Base-by-base conservation (phyloP, 176 grass and related monocot species). In the Avena insularis region DNA sequence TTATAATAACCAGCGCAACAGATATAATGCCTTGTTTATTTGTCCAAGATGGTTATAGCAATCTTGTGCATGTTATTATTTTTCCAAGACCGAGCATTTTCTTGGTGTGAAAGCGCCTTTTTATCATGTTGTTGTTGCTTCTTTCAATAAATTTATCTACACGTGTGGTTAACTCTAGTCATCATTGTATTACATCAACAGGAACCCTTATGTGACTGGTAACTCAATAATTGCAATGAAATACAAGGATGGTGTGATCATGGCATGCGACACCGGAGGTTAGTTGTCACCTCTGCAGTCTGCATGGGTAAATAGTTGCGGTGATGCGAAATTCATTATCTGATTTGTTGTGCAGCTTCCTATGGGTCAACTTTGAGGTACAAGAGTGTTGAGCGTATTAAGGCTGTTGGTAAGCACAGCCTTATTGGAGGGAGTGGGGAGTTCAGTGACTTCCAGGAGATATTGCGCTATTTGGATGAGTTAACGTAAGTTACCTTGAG, bases 401-500 rank as follows among this genome's bases (percentile, higher is more conserved):
- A 96, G 90, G 21, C 83, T 6, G 91, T 99, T 75, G 97, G 97
- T 57, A 94, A 93, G 80, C 94, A 99, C 80, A 94, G 94, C 87
- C 83, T 99, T 88, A 92, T 99, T 88, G 97, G 97, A 81, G 97
- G 85, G 78, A 96, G 94, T 68, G 97, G 94, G 71, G 97, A 99
- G 87, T 94, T 93, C 58, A 99, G 97, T 76, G 97, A 99, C 78
- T 99, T 99, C 71, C 97, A 99, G 85, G 97, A 99, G 87, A 99
- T 99, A 60, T 75, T 99, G 83, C 92, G 92, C 72, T 99, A 94
- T 88, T 88, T 99, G 70, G 97, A 99, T 86, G 97, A 99, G 79
- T 80, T 99, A 60, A 94, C 93, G 94, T 99, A 92, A 91, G 94
- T 88, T 80, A 19, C 2, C 29, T 43, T 62, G 61, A 25, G 21